These are phyloP conservation scores for Akanthomyces muscarius DNA, from an alignment of 2,329 filamentous ascomycete species.

Conservation along the genomic window DNA sequence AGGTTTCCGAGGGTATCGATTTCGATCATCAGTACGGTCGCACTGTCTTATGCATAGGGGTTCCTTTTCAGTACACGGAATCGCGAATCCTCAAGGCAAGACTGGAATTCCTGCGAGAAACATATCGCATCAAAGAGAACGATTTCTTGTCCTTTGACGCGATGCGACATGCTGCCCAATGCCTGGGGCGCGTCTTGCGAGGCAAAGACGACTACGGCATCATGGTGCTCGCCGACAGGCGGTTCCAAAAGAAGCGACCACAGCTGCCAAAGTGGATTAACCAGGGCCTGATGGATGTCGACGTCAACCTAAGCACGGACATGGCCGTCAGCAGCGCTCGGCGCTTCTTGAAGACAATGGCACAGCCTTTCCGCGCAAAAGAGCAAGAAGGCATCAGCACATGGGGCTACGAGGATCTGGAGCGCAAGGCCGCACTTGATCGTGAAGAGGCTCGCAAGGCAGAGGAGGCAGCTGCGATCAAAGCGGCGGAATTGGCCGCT, in stretches of 20 bases:
- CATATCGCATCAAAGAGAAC: slow-evolving; percentile 92
- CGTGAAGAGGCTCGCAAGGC: slow-evolving; percentile 63
- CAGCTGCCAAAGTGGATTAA: slow-evolving; percentile 98
- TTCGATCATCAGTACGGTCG: slow-evolving; percentile 98
- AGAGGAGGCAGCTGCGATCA: slow-evolving; percentile 38
- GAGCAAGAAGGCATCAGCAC: slow-evolving; percentile 92
- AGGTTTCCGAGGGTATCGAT: slow-evolving; percentile 97
- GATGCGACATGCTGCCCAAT: slow-evolving; percentile 98
- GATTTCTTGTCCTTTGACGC: slow-evolving; percentile 98
- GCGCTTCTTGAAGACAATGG: slow-evolving; percentile 87
- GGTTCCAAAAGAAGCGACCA: slow-evolving; percentile 84
- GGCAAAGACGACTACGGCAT: slow-evolving; percentile 99
- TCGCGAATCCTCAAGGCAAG: slow-evolving; percentile 94
- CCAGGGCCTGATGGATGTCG: slow-evolving; percentile 77
- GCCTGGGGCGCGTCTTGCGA: slow-evolving; percentile 85
- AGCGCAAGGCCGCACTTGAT: slow-evolving; percentile 72
- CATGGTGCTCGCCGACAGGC: slow-evolving; percentile 93
- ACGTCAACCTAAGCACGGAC: slow-evolving; percentile 88
- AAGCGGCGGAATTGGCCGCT: slow-evolving; percentile 21
- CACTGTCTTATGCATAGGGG: slow-evolving; percentile 92
- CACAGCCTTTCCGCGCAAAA: slow-evolving; percentile 75
- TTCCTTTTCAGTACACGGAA: slow-evolving; percentile 98
- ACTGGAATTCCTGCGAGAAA: slow-evolving; percentile 93
- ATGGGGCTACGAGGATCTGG: slow-evolving; percentile 79
- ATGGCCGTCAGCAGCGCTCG: slow-evolving; percentile 89